phyloP scores from a whole-genome alignment of 2,329 filamentous ascomycete genomes.

The Triangularia verruculosa region DNA sequence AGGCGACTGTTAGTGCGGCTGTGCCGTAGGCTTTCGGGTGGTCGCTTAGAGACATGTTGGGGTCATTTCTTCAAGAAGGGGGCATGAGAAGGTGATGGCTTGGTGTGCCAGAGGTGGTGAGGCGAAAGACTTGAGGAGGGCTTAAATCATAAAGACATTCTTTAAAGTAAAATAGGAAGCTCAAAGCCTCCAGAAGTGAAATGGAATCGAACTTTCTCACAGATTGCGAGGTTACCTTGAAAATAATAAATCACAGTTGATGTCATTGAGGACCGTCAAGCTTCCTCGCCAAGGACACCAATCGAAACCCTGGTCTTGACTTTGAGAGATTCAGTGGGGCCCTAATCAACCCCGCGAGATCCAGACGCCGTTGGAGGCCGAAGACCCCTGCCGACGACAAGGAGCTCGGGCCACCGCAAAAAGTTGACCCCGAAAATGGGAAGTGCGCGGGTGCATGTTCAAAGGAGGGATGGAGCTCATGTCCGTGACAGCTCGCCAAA shows the following conservation, averaged over 20 bases:
- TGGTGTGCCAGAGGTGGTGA: not conserved
- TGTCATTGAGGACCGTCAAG: not conserved
- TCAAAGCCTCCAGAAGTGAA: not conserved
- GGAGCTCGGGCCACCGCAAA: constrained; percentile 13
- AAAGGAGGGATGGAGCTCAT: constrained; percentile 5
- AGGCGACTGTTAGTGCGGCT: constrained; percentile 67
- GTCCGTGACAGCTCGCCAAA: not conserved
- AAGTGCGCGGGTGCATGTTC: not conserved
- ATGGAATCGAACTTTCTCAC: not conserved
- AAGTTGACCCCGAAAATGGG: constrained; percentile 7
- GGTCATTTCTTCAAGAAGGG: constrained; percentile 9
- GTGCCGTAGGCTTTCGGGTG: constrained; percentile 62
- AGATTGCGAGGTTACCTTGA: not conserved
- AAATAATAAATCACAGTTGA: not conserved
- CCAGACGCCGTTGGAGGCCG: not conserved
- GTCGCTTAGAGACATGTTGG: constrained; percentile 56
- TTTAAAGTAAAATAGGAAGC: not conserved
- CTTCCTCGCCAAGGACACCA: not conserved
- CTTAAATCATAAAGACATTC: not conserved
- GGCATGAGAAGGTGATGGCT: not conserved
- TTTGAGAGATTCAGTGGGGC: not conserved
- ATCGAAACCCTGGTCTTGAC: not conserved
- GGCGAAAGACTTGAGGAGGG: not conserved
- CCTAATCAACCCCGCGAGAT: not conserved
- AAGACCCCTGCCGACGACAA: not conserved